These are phyloP conservation scores for Brassica hybrid DNA, from an alignment of 441 rosid species.

Conservation along the genomic window DNA sequence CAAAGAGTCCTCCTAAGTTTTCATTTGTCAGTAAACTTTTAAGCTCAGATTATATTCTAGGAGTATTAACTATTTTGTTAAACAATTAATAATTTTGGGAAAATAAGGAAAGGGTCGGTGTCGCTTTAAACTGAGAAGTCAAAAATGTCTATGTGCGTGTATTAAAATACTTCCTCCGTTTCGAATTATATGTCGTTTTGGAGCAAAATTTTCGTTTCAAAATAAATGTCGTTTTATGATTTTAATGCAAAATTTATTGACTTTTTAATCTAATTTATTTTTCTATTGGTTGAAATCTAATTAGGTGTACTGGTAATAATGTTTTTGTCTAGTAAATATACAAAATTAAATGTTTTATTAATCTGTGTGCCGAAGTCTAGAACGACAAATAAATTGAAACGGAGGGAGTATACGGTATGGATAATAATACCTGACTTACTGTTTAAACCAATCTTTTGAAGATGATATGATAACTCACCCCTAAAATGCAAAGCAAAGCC, in stretches of 20 bases:
- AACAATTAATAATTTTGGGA: slow-evolving; percentile 21
- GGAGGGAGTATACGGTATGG: slow-evolving; percentile 17
- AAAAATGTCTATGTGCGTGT: slow-evolving; percentile 41
- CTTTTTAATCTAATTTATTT: too few species aligned
- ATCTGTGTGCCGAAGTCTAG: too few species aligned
- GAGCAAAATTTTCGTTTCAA: too few species aligned
- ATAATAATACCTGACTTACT: slow-evolving; percentile 28
- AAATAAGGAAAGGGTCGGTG: slow-evolving; percentile 35
- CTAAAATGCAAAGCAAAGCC: slow-evolving; percentile 29
- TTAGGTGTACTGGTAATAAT: too few species aligned
- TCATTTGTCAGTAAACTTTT: slow-evolving; percentile 10
- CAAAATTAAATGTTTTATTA: too few species aligned
- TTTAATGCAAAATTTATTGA: too few species aligned
- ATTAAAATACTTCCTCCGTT: too few species aligned
- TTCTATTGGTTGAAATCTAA: too few species aligned
- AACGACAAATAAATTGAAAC: too few species aligned
- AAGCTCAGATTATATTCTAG: neutral
- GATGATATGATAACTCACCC: slow-evolving; percentile 27
- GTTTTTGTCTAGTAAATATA: too few species aligned
- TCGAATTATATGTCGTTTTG: too few species aligned
- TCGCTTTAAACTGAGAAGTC: slow-evolving; percentile 33
- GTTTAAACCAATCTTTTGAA: slow-evolving; percentile 31
- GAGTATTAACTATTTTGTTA: neutral
- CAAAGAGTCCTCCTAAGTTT: slow-evolving; percentile 30
- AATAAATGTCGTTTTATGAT: too few species aligned